phyloP scores from a whole-genome alignment of 2,329 filamentous ascomycete species.

The Neopestalotiopsis rosae region DNA sequence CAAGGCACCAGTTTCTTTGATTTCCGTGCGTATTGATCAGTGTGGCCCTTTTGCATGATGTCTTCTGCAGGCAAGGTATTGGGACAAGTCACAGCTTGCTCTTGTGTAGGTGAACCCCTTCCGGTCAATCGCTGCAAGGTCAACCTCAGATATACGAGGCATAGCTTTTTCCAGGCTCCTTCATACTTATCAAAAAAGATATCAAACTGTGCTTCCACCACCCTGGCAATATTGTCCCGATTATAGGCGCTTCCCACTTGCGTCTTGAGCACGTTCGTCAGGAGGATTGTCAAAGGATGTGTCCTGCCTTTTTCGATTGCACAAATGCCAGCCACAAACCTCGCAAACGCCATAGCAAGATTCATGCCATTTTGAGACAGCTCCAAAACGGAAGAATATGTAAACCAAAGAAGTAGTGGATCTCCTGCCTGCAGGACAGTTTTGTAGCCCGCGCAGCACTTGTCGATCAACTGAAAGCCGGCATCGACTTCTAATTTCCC shows the following conservation, averaged over 20 bases:
- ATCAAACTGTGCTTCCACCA: conserved; percentile 8
- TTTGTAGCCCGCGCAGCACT: background rate
- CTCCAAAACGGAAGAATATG: background rate
- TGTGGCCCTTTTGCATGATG: background rate
- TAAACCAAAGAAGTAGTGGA: background rate
- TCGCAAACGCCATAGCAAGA: background rate
- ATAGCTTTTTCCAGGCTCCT: background rate
- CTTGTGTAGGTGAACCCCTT: background rate
- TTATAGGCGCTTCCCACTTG: background rate
- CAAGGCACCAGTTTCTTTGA: background rate
- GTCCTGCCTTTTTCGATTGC: background rate
- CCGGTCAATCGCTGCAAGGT: background rate
- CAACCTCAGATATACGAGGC: background rate
- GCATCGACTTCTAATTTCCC: background rate
- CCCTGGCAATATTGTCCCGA: background rate
- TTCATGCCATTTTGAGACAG: background rate
- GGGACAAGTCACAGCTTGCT: background rate
- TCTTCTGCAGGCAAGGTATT: background rate
- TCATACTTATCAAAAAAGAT: background rate
- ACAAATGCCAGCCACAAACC: background rate
- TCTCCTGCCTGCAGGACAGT: background rate
- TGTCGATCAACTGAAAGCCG: background rate
- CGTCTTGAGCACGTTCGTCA: background rate
- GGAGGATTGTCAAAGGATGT: background rate
- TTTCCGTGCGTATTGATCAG: background rate